Percentiles rank a stretch among this genome's conserved stretches.
phyloP scores from a whole-genome alignment of 495 filamentous ascomycete genomes.

The Patellaria atrata region DNA sequence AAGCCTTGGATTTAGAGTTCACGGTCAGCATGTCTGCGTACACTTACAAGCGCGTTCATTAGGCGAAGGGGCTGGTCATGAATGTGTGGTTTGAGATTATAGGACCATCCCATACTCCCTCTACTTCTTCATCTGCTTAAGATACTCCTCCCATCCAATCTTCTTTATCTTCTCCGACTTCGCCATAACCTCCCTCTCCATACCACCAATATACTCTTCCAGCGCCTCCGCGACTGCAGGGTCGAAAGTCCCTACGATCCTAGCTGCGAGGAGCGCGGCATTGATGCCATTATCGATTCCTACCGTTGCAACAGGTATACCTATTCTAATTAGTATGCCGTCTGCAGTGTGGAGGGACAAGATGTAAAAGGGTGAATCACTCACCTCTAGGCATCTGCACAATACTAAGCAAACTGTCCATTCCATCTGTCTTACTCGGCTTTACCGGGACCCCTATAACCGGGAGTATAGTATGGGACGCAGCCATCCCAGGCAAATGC shows the following conservation, averaged over 20 bases:
- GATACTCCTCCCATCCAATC: conserved; percentile 58
- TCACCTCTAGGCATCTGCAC: conserved; percentile 68
- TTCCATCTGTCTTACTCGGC: conserved; percentile 70
- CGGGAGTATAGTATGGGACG: conserved; percentile 71
- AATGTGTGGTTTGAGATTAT: too few relatives aligned
- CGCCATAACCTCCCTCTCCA: conserved; percentile 47
- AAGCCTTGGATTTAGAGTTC: too few relatives aligned
- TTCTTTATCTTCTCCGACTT: conserved; percentile 54
- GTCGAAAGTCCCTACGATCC: conserved; percentile 64
- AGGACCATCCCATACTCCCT: too few relatives aligned
- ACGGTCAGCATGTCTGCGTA: too few relatives aligned
- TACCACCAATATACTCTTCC: conserved; percentile 46
- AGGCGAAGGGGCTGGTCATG: too few relatives aligned
- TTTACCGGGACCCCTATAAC: conserved; percentile 90
- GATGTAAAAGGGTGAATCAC: too few relatives aligned
- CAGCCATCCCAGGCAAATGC: conserved; percentile 84
- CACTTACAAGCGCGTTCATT: too few relatives aligned
- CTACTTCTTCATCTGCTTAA: conserved; percentile 35
- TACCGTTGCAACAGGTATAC: conserved; percentile 80
- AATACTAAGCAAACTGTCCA: conserved; percentile 80
- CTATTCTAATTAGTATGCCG: too few relatives aligned
- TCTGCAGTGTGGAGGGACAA: too few relatives aligned
- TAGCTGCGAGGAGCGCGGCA: conserved; percentile 73
- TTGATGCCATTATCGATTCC: conserved; percentile 91
- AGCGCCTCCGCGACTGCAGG: conserved; percentile 43